These are phyloP conservation scores for Solanum raphanifolium DNA, from an alignment of 257 asterid species.

Conservation along the genomic window DNA sequence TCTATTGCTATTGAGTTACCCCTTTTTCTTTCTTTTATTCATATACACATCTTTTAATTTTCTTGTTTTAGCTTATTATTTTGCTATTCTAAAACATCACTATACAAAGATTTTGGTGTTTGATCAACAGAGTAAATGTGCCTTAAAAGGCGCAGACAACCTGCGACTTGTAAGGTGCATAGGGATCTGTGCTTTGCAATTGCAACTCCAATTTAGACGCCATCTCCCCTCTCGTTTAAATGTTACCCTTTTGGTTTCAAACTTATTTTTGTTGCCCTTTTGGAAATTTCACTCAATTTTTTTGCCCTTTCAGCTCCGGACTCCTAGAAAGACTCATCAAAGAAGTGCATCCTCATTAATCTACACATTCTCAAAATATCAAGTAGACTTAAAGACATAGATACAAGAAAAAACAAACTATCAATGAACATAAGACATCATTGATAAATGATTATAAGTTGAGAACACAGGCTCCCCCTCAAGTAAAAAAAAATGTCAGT, in stretches of 20 bases:
- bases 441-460: background rate
- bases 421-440: background rate
- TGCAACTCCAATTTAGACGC: no score
- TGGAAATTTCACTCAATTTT: no score
- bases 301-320: no score
- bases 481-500: background rate
- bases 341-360: background rate
- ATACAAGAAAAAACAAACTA: background rate
- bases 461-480: background rate
- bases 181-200: no score
- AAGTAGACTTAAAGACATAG: background rate
- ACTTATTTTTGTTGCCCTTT: no score
- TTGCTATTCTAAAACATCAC: background rate
- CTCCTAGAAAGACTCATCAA: background rate
- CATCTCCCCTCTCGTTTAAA: no score
- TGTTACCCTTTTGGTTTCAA: no score
- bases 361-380: background rate
- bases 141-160: no score
- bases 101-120: background rate
- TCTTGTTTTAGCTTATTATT: background rate
- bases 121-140: no score
- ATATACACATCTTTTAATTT: background rate
- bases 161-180: no score
- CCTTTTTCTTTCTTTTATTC: background rate
- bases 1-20: background rate